Evolutionary conservation across 345 rosid species (phyloP), one percentile per base, ranked within the genome.

Genomic region (Eucalyptus polybractea): DNA sequence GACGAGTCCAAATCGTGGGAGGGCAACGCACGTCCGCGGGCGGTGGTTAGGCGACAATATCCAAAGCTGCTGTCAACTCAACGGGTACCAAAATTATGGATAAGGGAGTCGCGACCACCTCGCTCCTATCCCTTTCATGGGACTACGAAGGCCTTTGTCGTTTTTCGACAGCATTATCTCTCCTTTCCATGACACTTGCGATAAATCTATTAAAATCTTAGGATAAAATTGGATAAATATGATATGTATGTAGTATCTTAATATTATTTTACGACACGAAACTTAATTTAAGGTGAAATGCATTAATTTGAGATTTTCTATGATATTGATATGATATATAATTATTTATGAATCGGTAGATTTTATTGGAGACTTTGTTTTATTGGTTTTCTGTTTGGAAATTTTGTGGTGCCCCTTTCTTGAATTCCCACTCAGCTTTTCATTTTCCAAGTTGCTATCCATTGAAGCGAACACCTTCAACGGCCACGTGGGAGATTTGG

Each of bases 321-420:
- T 67, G 2, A 17, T 15, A 0, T n/a, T 15, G 4, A 1, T 7
- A 0, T 49, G n/a, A n/a, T n/a, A 31, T n/a, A 5, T 31, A 67
- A 1, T 3, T 67, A 67, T 33, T 65, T n/a, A 14, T 65, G 8
- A 14, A 65, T 65, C 0, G 37, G 1, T 49, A 12, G 33, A 62
- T 62, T 29, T 62, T 62, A 14, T 1, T 7, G 4, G 0, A 7
- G 2, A 22, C 72, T 53, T 53, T n/a, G n/a, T 7, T 65, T 62
- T 13, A 0, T 7, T 67, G 6, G 0, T 67, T 31, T 65, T n/a
- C 8, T 65, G 5, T 33, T 67, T 67, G 22, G 80, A 67, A 67
- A 67, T 67, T 67, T 31, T 67, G 80, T 67, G 80, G 22, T 67
- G 17, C 21, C 3, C 24, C 21, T 67, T 5, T 67, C 22, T 67